These are phyloP conservation scores for Phytomonas serpens DNA, from an alignment of 208 protist species.

Conservation along the genomic window DNA sequence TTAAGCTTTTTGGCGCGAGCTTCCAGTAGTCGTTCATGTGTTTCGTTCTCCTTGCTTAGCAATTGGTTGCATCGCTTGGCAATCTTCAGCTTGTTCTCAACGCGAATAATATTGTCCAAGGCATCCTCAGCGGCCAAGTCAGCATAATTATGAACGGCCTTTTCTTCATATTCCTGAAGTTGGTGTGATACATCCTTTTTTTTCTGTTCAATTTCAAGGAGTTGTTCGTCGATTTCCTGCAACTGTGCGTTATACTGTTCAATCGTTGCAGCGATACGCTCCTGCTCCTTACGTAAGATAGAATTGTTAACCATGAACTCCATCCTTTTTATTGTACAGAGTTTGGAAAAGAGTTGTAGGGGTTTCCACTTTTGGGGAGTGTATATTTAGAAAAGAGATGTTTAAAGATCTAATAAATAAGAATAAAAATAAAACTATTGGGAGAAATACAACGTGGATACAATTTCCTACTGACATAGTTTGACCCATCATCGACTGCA, in stretches of 20 bases:
- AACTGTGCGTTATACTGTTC: constrained; percentile 43
- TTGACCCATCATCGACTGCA: neutral
- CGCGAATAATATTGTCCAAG: constrained; percentile 67
- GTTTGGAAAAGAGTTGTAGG: neutral
- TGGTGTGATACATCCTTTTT: constrained; percentile 67
- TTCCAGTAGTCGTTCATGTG: constrained; percentile 51
- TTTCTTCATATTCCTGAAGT: constrained; percentile 53
- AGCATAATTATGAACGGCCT: constrained; percentile 18
- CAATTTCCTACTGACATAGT: neutral
- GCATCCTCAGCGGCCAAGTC: constrained; percentile 79
- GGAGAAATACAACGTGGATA: neutral
- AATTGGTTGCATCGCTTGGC: constrained; percentile 68
- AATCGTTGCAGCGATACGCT: constrained; percentile 48
- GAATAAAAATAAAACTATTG: neutral
- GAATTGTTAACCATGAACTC: neutral
- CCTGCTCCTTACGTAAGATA: constrained; percentile 31
- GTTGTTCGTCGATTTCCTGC: constrained; percentile 31
- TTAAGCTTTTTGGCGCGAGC: constrained; percentile 49
- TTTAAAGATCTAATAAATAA: neutral
- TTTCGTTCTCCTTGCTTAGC: constrained; percentile 56
- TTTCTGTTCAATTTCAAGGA: constrained; percentile 47
- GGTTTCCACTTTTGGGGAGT: neutral
- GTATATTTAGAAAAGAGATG: neutral
- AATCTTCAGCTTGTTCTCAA: constrained; percentile 87
- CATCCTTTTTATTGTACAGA: neutral